Percentiles rank a stretch among this genome's conserved stretches.
phyloP scores from a whole-genome alignment of 2,329 filamentous ascomycete species.

The Botrytis fabae region DNA sequence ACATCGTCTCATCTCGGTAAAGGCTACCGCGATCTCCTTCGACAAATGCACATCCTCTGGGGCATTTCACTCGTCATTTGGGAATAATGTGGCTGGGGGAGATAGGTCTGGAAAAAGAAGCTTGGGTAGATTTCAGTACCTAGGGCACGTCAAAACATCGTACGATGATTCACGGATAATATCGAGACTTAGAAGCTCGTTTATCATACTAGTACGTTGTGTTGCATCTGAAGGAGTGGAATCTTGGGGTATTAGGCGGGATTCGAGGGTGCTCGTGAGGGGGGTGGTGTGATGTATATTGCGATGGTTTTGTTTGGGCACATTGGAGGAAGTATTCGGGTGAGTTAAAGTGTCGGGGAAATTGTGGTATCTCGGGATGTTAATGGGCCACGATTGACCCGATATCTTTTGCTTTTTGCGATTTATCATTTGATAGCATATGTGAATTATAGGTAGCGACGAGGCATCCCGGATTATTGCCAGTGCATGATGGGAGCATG shows the following conservation, averaged over 20 bases:
- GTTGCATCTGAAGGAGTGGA: neutral
- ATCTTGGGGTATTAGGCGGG: neutral
- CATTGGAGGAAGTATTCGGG: neutral
- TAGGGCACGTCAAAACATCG: conserved; percentile 5
- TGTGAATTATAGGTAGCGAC: neutral
- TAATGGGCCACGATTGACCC: neutral
- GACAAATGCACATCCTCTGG: conserved; percentile 5
- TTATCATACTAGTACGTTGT: neutral
- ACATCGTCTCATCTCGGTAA: conserved; percentile 7
- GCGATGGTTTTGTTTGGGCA: neutral
- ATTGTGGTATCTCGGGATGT: neutral
- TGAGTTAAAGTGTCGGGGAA: neutral
- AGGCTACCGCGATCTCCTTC: conserved; percentile 10
- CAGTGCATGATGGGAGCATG: conserved; percentile 12
- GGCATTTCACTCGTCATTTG: conserved; percentile 8
- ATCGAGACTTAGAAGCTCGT: conserved; percentile 10
- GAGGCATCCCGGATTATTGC: conserved; percentile 6
- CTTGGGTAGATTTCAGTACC: conserved; percentile 2
- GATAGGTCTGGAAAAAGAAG: neutral
- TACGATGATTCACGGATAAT: conserved; percentile 15
- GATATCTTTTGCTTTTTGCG: neutral
- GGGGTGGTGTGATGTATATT: neutral
- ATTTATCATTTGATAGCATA: neutral
- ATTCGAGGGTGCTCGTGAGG: neutral
- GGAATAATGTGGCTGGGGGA: conserved; percentile 4